Percentiles rank a stretch among this genome's conserved stretches.
These are phyloP conservation scores for Tylopilus rubrobrunneus DNA, from an alignment of 768 basidiomycete genomes.

Conservation along the genomic window DNA sequence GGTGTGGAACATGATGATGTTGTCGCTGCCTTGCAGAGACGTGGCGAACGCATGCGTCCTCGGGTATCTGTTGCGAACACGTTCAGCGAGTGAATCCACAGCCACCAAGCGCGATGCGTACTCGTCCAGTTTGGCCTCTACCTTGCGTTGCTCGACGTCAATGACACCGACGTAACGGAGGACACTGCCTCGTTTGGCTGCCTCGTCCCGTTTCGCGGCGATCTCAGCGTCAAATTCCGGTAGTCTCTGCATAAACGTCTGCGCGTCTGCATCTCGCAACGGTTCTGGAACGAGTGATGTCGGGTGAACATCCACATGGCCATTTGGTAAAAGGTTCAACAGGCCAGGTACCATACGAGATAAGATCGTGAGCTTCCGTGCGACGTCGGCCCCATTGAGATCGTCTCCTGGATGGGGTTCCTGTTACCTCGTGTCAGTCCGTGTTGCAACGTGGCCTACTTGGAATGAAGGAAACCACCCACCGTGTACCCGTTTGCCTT, in stretches of 20 bases:
- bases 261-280: slow-evolving; percentile 68
- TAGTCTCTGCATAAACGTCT: slow-evolving; percentile 77
- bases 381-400: slow-evolving; percentile 94
- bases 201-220: slow-evolving; percentile 69
- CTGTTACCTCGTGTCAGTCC: slow-evolving; percentile 41
- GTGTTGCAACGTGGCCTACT: neutral
- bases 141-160: slow-evolving; percentile 60
- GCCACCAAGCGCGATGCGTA: slow-evolving; percentile 34
- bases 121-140: slow-evolving; percentile 90
- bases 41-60: slow-evolving; percentile 91
- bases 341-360: slow-evolving; percentile 65
- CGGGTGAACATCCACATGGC: slow-evolving; percentile 78
- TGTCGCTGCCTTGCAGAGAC: slow-evolving; percentile 92
- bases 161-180: slow-evolving; percentile 93
- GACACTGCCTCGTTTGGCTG: slow-evolving; percentile 76
- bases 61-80: slow-evolving; percentile 60
- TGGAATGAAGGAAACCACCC: slow-evolving; percentile 8
- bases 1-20: slow-evolving; percentile 97
- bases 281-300: slow-evolving; percentile 80
- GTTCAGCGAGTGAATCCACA: neutral
- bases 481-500: slow-evolving; percentile 95
- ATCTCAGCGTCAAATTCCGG: slow-evolving; percentile 83
- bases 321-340: slow-evolving; percentile 58
- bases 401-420: slow-evolving; percentile 98
- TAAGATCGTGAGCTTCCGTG: slow-evolving; percentile 94